phyloP scores from a whole-genome alignment of 2,329 filamentous ascomycete genomes.

The Didymella sp. region DNA sequence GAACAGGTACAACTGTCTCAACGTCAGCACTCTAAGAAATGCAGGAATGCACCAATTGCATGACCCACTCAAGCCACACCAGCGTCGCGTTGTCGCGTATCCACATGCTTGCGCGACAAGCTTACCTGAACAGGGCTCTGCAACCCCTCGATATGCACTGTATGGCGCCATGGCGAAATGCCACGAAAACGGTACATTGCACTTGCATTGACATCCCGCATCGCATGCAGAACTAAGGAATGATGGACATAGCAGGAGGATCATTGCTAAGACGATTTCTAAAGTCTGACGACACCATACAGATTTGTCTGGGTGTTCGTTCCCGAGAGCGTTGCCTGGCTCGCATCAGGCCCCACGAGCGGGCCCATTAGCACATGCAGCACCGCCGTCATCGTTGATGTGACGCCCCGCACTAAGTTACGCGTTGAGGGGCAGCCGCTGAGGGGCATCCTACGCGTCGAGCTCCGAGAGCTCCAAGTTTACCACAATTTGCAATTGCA shows the following conservation, averaged over 20 bases:
- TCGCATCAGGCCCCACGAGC: constrained; percentile 13
- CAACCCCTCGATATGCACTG: constrained; percentile 14
- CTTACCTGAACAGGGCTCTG: constrained; percentile 21
- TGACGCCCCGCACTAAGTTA: constrained; percentile 35
- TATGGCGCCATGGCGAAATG: constrained; percentile 24
- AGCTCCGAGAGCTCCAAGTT: constrained; percentile 28
- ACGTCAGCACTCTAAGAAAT: constrained; percentile 35
- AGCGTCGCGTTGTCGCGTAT: constrained; percentile 19
- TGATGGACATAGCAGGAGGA: constrained; percentile 1
- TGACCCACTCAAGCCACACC: constrained; percentile 21
- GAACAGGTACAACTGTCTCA: constrained; percentile 32
- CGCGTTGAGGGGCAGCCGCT: constrained; percentile 36
- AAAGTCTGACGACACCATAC: constrained; percentile 32
- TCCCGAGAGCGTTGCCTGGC: constrained; percentile 4
- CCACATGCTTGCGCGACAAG: constrained; percentile 25
- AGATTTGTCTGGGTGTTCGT: constrained; percentile 6
- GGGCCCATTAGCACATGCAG: constrained; percentile 12
- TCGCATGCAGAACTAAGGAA: constrained; percentile 8
- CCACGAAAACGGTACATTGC: constrained; percentile 25
- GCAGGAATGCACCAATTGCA: constrained; percentile 27
- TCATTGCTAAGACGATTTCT: constrained; percentile 26
- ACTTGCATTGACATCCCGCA: constrained; percentile 31
- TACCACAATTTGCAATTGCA: constrained; percentile 16
- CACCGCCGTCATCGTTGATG: constrained; percentile 34
- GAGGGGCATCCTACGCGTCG: constrained; percentile 33